Percentiles rank a stretch among this genome's conserved stretches.
phyloP scores from a whole-genome alignment of 208 protist species.

The Leishmania lainsoni region DNA sequence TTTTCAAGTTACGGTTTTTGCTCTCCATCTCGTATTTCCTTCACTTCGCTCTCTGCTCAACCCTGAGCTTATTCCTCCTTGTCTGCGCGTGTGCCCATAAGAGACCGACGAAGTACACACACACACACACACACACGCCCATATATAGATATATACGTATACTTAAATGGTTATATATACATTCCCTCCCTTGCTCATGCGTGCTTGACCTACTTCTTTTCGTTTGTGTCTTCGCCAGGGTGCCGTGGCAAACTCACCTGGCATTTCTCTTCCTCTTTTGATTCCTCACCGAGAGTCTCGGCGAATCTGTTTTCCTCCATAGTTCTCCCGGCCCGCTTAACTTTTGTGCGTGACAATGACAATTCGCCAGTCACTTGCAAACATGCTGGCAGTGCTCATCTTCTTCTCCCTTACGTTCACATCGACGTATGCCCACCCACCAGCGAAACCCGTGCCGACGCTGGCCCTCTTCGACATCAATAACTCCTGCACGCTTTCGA shows the following conservation, averaged over 20 bases:
- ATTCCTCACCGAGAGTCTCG: neutral
- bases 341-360: neutral
- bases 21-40: neutral
- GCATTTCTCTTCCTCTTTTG: neutral
- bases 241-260: neutral
- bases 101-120: no score
- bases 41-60: neutral
- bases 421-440: neutral
- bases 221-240: neutral
- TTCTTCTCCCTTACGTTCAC: neutral
- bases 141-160: no score
- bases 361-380: neutral
- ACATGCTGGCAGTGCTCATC: neutral
- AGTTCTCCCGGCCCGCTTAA: neutral
- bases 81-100: neutral
- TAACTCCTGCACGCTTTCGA: slow-evolving; percentile 17
- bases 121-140: no score
- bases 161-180: neutral
- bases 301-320: neutral
- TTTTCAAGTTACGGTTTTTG: no score
- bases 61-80: neutral
- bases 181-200: neutral
- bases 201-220: neutral
- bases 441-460: neutral
- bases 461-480: slow-evolving; percentile 33